Conservation (phyloP, 192 early-diverging fungal species). For the Backusella australiensis region DNA sequence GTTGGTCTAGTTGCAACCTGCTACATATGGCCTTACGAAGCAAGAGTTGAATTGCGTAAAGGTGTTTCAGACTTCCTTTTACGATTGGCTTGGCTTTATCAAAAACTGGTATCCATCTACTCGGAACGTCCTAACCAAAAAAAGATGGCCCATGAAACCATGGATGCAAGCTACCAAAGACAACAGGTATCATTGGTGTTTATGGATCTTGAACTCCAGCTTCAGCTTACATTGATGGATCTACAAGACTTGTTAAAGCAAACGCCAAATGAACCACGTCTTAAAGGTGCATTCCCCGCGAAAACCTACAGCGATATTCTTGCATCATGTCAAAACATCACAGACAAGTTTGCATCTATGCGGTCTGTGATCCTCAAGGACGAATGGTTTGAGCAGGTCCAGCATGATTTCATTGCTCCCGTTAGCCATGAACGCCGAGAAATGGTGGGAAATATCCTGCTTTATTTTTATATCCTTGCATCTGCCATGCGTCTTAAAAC, state of each 20-base stretch:
- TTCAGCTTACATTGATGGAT: conserved; percentile 63
- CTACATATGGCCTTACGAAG: conserved; percentile 84
- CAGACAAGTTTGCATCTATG: conserved; percentile 76
- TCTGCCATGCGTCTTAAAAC: conserved; percentile 76
- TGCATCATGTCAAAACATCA: conserved; percentile 66
- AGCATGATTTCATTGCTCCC: conserved; percentile 56
- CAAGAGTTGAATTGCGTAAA: conserved; percentile 75
- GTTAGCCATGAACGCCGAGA: conserved; percentile 58
- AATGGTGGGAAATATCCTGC: conserved; percentile 65
- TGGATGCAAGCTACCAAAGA: background rate
- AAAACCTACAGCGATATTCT: conserved; percentile 63
- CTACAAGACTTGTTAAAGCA: conserved; percentile 61
- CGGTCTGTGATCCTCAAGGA: conserved; percentile 64
- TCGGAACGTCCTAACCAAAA: conserved; percentile 14
- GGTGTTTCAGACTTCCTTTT: conserved; percentile 71
- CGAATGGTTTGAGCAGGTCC: conserved; percentile 47
- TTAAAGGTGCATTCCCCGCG: conserved; percentile 76
- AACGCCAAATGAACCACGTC: conserved; percentile 77
- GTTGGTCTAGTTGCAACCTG: conserved; percentile 65
- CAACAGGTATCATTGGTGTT: conserved; percentile 50
- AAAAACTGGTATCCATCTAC: conserved; percentile 57
- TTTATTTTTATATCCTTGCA: conserved; percentile 79
- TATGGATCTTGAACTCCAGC: conserved; percentile 64
- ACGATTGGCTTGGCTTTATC: conserved; percentile 68
- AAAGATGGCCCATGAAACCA: background rate